Evolutionary conservation across 306 rosid genomes (phyloP).

Genomic region (Quercus glauca): DNA sequence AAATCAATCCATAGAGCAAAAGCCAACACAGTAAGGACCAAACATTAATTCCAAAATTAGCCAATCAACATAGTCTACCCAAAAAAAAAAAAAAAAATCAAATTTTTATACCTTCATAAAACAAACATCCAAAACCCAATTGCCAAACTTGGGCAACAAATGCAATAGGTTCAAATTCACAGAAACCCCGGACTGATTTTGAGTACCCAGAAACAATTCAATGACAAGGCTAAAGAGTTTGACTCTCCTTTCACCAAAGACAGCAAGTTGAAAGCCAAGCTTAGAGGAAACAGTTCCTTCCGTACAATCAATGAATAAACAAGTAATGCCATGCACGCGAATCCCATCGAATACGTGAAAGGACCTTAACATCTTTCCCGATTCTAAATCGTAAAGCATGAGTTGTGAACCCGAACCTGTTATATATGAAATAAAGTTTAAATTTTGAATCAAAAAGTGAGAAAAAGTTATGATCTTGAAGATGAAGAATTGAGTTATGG

Average conservation of each 20-base stretch:
- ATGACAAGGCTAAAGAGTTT: conserved; percentile 49
- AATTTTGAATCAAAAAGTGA: neutral
- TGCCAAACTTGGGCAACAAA: conserved; percentile 60
- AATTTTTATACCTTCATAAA: conserved; percentile 55
- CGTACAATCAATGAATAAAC: neutral
- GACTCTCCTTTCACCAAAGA: conserved; percentile 77
- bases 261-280: conserved; percentile 34
- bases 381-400: conserved; percentile 55
- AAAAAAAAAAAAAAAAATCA: neutral
- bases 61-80: neutral
- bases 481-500: neutral
- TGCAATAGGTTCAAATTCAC: conserved; percentile 36
- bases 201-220: conserved; percentile 22
- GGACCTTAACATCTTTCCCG: conserved; percentile 35
- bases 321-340: conserved; percentile 86
- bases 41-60: conserved; percentile 1
- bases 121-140: conserved; percentile 89
- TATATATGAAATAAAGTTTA: neutral
- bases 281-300: conserved; percentile 2
- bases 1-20: conserved; percentile 20
- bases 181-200: conserved; percentile 8
- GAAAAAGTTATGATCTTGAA: neutral
- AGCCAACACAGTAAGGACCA: conserved; percentile 1
- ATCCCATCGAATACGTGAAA: conserved; percentile 75
- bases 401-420: conserved; percentile 85